Evolutionary conservation across 2,329 filamentous ascomycete species (phyloP), one percentile per base, ranked within the genome.

Genomic region (Ascochyta clinopodiicola): DNA sequence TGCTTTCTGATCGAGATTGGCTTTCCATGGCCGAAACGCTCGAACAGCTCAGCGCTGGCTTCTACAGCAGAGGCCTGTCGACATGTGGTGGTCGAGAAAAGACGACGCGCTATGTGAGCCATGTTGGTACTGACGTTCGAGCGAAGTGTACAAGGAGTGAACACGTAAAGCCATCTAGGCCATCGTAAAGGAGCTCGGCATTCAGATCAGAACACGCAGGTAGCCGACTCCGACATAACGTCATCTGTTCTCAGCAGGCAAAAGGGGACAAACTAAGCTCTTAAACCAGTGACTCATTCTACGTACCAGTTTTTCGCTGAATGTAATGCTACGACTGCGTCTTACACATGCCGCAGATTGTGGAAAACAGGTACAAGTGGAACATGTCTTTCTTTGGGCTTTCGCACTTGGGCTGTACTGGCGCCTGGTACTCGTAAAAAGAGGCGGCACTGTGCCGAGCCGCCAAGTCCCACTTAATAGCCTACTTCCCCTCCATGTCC

Each of bases 1-100:
- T 74, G 70, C 36, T 62, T 67, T 12, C 72, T 68, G 7, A 65
- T 56, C 21, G 70, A 72, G 9, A 74, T 52, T 2, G 72, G 70
- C 17, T 63, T 64, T 4, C 53, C 55, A 50, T 54, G 59, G 25
- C 63, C 61, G 55, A 72, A 74, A 37, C 72, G 71, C 9, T 66
- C 53, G 34, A 72, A 62, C 15, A 74, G 62, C 50, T 74, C 71
- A 29, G 53, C 44, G 48, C 71, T 71, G 34, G 69, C 71, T 57
- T 70, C 66, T 10, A 57, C 47, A 25, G 67, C 72, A 21, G 71
- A 73, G n/a, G 68, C 54, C 8, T 35, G 54, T 6, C 36, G 53
- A 13, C 42, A 53, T 3, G 54, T 24, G 3, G 64, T 56, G 15
- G 64, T 59, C 9, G 59, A 61, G 39, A 70, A 61, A 24, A 69